Evolutionary conservation across 169 alveolate genomes (phyloP).

Genomic region (Eimeria necatrix): DNA sequence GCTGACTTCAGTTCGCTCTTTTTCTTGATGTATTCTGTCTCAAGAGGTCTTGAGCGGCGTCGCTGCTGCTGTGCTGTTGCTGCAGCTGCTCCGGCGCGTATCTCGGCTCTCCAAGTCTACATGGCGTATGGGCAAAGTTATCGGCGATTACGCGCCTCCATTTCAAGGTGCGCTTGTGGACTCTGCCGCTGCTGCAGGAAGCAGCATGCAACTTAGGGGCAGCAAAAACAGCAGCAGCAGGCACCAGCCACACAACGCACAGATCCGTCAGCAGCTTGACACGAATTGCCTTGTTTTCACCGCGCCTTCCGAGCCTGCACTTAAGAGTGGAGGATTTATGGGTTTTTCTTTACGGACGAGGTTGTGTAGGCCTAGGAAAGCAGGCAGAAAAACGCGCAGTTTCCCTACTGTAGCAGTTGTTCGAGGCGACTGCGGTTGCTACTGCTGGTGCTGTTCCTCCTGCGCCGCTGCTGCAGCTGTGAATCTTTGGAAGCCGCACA

Average conservation of each 20-base stretch:
- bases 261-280: not conserved
- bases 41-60: not conserved
- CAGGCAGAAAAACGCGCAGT: too few species aligned
- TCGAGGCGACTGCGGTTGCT: too few species aligned
- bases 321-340: too few species aligned
- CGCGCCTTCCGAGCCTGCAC: too few species aligned
- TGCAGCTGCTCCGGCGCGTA: slow-evolving; percentile 46
- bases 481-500: slow-evolving; percentile 18
- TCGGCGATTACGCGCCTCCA: slow-evolving; percentile 30
- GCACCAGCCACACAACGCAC: not conserved
- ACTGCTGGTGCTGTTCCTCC: not conserved
- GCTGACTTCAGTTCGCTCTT: not conserved
- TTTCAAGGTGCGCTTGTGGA: not conserved
- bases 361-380: too few species aligned
- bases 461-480: slow-evolving; percentile 22
- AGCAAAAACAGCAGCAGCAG: not conserved
- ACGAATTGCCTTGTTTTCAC: too few species aligned
- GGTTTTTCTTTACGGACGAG: too few species aligned
- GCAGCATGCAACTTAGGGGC: not conserved
- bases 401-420: too few species aligned
- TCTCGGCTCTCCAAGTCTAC: slow-evolving; percentile 31
- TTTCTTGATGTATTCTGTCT: not conserved
- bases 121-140: slow-evolving; percentile 38
- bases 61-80: not conserved
- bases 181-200: not conserved